These are phyloP conservation scores for Calonectria naviculata DNA, from an alignment of 2,329 filamentous ascomycete genomes.

Conservation along the genomic window DNA sequence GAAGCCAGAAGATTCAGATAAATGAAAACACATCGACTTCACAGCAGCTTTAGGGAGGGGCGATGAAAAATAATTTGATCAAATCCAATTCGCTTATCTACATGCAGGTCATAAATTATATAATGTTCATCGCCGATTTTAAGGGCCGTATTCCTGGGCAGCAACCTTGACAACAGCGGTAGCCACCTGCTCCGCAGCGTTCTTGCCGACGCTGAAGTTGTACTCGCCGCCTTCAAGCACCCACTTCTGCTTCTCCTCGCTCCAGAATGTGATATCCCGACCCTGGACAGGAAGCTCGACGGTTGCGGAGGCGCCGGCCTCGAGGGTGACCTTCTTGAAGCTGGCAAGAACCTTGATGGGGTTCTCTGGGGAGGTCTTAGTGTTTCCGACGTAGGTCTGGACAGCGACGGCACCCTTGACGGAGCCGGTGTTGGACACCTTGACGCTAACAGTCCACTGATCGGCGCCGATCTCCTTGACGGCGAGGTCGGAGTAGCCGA, in stretches of 20 bases:
- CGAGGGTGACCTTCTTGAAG: conserved; percentile 39
- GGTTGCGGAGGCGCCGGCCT: neutral
- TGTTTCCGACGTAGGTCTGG: conserved; percentile 59
- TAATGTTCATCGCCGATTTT: neutral
- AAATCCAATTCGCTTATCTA: conserved; percentile 1
- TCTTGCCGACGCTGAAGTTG: conserved; percentile 6
- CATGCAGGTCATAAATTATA: neutral
- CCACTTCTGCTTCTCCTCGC: conserved; percentile 1
- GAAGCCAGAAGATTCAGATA: too few species aligned
- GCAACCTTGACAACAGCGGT: neutral
- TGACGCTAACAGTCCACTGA: conserved; percentile 51
- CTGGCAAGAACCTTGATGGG: conserved; percentile 39
- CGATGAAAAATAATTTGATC: neutral
- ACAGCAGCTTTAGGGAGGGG: too few species aligned
- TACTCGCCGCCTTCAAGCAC: neutral
- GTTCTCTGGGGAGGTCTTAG: conserved; percentile 11
- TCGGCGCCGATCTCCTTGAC: neutral
- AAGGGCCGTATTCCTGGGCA: neutral
- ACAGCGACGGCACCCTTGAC: conserved; percentile 62
- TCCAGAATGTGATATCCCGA: neutral
- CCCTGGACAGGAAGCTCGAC: neutral
- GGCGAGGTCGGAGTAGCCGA: conserved; percentile 42
- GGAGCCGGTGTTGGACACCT: conserved; percentile 67
- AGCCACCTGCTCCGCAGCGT: neutral
- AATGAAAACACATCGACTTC: too few species aligned